phyloP scores from a whole-genome alignment of 495 filamentous ascomycete genomes.

The Daldinia childiae region DNA sequence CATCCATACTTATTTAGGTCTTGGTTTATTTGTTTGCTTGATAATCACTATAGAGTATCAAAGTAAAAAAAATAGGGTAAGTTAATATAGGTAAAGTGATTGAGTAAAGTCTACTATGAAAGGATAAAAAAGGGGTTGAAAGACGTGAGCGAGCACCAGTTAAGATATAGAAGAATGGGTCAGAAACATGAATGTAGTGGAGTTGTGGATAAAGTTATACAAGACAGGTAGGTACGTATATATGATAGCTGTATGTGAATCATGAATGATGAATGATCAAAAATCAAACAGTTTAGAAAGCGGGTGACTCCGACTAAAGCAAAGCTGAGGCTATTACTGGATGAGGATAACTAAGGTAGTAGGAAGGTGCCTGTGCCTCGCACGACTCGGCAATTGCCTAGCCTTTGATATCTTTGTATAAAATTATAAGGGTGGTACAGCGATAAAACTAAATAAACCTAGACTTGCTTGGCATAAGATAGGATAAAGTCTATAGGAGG shows the following conservation, averaged over 20 bases:
- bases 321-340: conserved; percentile 19
- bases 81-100: background rate
- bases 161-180: conserved; percentile 1
- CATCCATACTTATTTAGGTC: conserved; percentile 54
- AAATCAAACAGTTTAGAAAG: background rate
- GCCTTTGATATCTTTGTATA: conserved; percentile 23
- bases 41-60: background rate
- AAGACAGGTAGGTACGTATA: no score
- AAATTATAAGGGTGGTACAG: conserved; percentile 3
- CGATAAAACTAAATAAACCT: conserved; percentile 15
- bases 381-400: conserved; percentile 37
- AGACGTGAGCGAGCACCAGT: background rate
- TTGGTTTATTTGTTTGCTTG: background rate
- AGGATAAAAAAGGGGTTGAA: background rate
- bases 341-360: background rate
- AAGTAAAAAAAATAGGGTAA: background rate
- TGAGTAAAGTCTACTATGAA: background rate
- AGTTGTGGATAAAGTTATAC: conserved; percentile 21
- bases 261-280: conserved; percentile 1
- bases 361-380: background rate
- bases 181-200: background rate
- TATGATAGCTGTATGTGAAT: no score
- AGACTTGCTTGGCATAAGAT: conserved; percentile 39
- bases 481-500: conserved; percentile 24
- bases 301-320: conserved; percentile 11